Conservation (phyloP, 306 rosid genomes). For the Castanopsis chinensis region DNA sequence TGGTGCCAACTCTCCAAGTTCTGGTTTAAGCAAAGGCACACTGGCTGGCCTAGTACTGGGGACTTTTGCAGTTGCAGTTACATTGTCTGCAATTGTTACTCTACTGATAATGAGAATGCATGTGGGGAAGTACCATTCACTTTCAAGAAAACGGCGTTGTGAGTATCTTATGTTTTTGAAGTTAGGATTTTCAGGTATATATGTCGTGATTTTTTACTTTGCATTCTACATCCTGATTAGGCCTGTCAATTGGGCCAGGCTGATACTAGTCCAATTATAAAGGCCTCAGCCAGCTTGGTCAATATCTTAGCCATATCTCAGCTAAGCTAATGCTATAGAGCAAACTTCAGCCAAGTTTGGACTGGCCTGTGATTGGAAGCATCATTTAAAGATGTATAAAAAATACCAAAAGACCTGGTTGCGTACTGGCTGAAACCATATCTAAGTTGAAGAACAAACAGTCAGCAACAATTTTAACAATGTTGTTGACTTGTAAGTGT, state of each 20-base stretch:
- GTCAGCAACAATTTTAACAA: too few species aligned
- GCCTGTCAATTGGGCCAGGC: too few species aligned
- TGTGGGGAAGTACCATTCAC: conserved; percentile 28
- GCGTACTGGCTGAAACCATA: neutral
- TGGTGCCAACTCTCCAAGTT: conserved; percentile 17
- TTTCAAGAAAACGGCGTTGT: conserved; percentile 59
- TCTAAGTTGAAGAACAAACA: neutral
- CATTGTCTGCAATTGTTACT: conserved; percentile 58
- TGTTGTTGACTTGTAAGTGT: too few species aligned
- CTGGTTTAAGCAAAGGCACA: conserved; percentile 63
- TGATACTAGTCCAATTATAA: too few species aligned
- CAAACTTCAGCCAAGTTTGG: neutral
- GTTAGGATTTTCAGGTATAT: too few species aligned
- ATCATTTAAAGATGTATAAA: neutral
- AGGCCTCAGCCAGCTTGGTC: neutral
- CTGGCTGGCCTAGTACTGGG: conserved; percentile 73
- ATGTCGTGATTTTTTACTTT: too few species aligned
- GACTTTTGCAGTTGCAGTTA: conserved; percentile 61
- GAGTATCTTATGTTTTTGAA: conserved; percentile 39
- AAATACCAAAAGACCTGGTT: neutral
- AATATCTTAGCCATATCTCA: neutral
- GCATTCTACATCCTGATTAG: too few species aligned
- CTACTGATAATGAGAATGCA: conserved; percentile 55
- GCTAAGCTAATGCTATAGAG: neutral
- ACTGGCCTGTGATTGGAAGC: neutral